phyloP scores from a whole-genome alignment of 495 filamentous ascomycete genomes.

The Podospora appendiculata region DNA sequence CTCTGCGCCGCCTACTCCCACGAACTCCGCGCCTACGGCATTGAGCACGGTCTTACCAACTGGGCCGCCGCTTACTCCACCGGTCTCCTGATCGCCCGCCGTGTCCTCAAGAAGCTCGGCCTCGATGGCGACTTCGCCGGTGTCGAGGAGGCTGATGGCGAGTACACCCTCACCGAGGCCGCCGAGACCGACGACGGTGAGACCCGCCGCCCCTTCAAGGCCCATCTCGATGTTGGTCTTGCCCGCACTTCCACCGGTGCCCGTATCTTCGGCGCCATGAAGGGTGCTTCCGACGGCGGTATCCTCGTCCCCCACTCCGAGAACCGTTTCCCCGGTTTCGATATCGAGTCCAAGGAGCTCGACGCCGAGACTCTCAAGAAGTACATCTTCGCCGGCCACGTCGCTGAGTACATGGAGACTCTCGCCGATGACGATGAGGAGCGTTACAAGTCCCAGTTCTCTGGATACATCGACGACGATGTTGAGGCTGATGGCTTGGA shows the following conservation, averaged over 20 bases:
- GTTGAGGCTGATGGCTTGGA: conserved; percentile 94
- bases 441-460: conserved; percentile 97
- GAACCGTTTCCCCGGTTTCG: conserved; percentile 98
- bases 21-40: conserved; percentile 94
- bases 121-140: conserved; percentile 85
- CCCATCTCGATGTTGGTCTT: conserved; percentile 95
- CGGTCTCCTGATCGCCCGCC: conserved; percentile 93
- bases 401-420: conserved; percentile 99
- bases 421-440: conserved; percentile 99
- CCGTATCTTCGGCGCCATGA: conserved; percentile 98
- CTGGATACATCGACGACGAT: conserved; percentile 92
- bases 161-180: conserved; percentile 89
- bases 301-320: conserved; percentile 96
- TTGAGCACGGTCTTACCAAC: conserved; percentile 98
- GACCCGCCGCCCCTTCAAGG: conserved; percentile 91
- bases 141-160: conserved; percentile 91
- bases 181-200: conserved; percentile 75
- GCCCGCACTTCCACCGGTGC: conserved; percentile 94
- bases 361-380: conserved; percentile 94
- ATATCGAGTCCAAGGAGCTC: conserved; percentile 93
- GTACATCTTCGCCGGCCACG: conserved; percentile 98
- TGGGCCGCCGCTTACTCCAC: conserved; percentile 97
- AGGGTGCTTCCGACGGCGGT: conserved; percentile 97
- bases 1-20: conserved; percentile 89
- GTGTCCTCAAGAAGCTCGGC: conserved; percentile 90